Base-by-base conservation (phyloP, 345 rosid genomes). In the Garcia nutans region DNA sequence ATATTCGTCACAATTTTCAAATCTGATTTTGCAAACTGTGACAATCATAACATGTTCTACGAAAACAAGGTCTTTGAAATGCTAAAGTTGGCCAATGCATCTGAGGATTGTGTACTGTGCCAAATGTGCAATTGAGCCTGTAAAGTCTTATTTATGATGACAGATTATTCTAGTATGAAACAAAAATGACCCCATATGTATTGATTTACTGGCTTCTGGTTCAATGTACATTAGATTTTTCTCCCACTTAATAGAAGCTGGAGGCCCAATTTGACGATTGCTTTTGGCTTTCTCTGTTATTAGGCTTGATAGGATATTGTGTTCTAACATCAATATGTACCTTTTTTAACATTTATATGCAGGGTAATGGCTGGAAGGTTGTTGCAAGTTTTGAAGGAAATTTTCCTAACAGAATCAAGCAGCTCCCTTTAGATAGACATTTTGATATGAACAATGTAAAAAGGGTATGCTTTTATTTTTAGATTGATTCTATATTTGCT, bases 321-420 rank as follows among this genome's bases (percentile, higher is more conserved):
- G 63, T 68, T 76, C 24, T 41, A 42, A 70, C 58, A 57, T 54
- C 19, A 31, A 20, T 47, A 31, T 49, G 56, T 19, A 28, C 2
- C 2, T 60, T 23, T 24, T 50, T 42, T 71, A 62, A 76, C 68
- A 59, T 63, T 78, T 54, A 24, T 72, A 74, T 85, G 80, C 86
- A 96, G 99, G 99, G 99, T 79, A 89, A 87, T 85, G 99, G 99
- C 76, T 96, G 97, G 98, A 96, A 93, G 84, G 86, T 96, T 84
- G 99, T 96, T 82, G 92, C 97, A 41, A 91, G 97, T 84, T 96
- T 96, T 82, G 99, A 96, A 85, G 99, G 98, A 13, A 93, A 82
- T 85, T 93, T 96, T 65, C 99, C 99, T 63, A 92, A 81, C 76
- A 88, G 97, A 77, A 90, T 96, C 80, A 96, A 96, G 91, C 95